Evolutionary conservation across 164 flowering plant genomes (phyloP).

Genomic region (Protea cynaroides): DNA sequence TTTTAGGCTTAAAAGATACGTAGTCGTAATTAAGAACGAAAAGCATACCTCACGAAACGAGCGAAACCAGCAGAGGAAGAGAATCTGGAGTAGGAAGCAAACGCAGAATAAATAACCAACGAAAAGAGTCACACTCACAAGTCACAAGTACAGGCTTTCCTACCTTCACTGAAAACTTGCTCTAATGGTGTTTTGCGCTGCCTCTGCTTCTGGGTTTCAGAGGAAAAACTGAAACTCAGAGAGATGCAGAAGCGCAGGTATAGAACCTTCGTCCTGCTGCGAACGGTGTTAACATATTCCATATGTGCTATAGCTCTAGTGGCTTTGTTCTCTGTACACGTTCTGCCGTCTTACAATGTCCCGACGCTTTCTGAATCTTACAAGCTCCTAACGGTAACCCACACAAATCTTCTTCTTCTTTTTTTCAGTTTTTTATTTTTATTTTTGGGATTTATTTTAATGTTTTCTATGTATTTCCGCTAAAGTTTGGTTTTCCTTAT

Average conservation of each 20-base stretch:
- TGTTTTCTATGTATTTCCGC: not conserved
- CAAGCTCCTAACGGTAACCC: slow-evolving; percentile 44
- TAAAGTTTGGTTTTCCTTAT: not conserved
- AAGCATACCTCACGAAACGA: not conserved
- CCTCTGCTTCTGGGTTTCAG: not conserved
- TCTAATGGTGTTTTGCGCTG: not conserved
- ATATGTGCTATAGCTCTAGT: slow-evolving; percentile 43
- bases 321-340: slow-evolving; percentile 51
- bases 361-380: slow-evolving; percentile 35
- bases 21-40: too few relatives aligned
- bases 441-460: not conserved
- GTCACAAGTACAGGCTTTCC: not conserved
- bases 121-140: not conserved
- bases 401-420: too few relatives aligned
- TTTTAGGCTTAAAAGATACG: too few relatives aligned
- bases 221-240: not conserved
- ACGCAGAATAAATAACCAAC: not conserved
- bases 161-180: not conserved
- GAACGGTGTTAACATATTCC: slow-evolving; percentile 53
- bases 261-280: slow-evolving; percentile 27
- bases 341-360: slow-evolving; percentile 41
- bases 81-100: not conserved
- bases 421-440: slow-evolving; percentile 1
- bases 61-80: too few relatives aligned
- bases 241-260: slow-evolving; percentile 47